A percentile compares a stretch with the other conserved stretches of the same genome.
Conservation (phyloP, 148 eudicot species). For the Talinum fruticosum region DNA sequence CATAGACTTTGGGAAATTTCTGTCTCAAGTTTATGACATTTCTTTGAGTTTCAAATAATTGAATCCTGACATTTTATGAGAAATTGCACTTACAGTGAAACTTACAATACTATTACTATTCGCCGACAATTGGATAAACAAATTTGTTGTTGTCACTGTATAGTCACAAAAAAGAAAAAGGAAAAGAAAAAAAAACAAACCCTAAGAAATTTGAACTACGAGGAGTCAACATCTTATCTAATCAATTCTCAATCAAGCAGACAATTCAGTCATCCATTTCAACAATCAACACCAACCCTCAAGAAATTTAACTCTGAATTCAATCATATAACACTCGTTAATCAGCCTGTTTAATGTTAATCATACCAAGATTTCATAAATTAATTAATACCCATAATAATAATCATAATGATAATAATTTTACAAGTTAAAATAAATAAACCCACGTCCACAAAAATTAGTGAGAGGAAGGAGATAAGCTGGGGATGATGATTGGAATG, state of each 20-base stretch:
- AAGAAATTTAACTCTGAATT: neutral
- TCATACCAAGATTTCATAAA: neutral
- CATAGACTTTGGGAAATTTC: neutral
- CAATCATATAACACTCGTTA: too few species aligned
- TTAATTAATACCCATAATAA: too few species aligned
- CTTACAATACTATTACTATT: neutral
- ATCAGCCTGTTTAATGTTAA: too few species aligned
- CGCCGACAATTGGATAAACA: neutral
- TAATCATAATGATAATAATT: too few species aligned
- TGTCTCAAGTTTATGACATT: neutral
- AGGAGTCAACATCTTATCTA: conserved; percentile 11
- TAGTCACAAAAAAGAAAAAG: neutral
- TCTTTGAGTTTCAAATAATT: neutral
- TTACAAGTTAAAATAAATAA: too few species aligned
- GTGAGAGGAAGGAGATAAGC: too few species aligned
- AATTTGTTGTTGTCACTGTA: neutral
- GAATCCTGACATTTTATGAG: neutral
- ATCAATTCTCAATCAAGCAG: conserved; percentile 9
- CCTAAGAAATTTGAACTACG: neutral
- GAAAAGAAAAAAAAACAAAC: neutral
- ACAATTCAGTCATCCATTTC: neutral
- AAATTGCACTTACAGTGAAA: neutral
- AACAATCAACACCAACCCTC: conserved; percentile 38
- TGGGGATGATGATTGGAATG: too few species aligned
- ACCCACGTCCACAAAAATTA: too few species aligned